Evolutionary conservation across 2,329 filamentous ascomycete genomes (phyloP), one percentile per base, ranked within the genome.

Genomic region (Didymella glomerata): DNA sequence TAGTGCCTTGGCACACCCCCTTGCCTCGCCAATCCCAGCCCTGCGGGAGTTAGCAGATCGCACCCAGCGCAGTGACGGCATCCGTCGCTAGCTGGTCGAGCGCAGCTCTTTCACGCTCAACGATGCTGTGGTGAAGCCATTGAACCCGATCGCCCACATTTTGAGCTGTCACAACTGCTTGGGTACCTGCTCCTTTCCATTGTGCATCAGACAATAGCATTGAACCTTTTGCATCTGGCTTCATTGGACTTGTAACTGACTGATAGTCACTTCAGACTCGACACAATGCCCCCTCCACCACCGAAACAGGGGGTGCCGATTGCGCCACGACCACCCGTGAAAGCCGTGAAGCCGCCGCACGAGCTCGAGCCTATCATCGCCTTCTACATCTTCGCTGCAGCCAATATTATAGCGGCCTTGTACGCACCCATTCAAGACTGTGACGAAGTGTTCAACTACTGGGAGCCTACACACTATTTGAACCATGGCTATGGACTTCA

Each of bases 401-500:
- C 90, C 65, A 92, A 92, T 73, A 66, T 90, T 18, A 70, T 94
- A 22, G 91, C 94, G 7, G 95, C 94, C 11, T 72, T 90, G 30
- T 94, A 89, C 75, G 89, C 93, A 2, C 95, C 95, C 0, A 97
- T 99, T 65, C 93, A 97, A 76, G 95, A 99, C 78, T 99, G 95
- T 76, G 95, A 99, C 71, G 95, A 99, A 81, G 94, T 94, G 11
- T 99, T 96, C 85, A 99, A 99, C 77, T 99, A 97, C 82, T 99
- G 94, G 93, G 95, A 99, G 72, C 94, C 95, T 0, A 88, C 93
- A 0, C 95, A 99, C 78, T 99, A 97, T 78, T 85, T 99, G 27
- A 90, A 88, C 59, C 93, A 97, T 81, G 91, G 92, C 69, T 94
- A 96, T 73, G 95, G 94, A 38, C 83, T 97, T 49, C 93, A 99